Conservation (phyloP, 225 moss, liverwort and hornwort species). For the Polytrichum commune region DNA sequence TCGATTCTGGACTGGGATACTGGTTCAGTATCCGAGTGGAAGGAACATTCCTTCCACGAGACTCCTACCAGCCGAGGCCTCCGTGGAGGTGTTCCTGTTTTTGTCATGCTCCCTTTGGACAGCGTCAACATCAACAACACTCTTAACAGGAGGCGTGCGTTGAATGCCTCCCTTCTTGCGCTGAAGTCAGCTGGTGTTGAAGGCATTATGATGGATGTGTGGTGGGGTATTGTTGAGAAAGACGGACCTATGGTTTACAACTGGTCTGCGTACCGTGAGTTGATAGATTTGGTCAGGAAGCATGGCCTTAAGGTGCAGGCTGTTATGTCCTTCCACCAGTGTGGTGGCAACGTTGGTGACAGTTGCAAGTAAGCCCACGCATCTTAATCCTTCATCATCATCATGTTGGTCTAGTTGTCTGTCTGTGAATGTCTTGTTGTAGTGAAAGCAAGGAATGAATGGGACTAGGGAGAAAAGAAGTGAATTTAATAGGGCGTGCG, state of each 20-base stretch:
- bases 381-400: too few species aligned
- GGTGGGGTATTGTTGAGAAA: constrained; percentile 93
- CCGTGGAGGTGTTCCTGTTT: constrained; percentile 67
- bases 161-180: constrained; percentile 67
- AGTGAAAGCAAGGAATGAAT: too few species aligned
- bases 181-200: constrained; percentile 72
- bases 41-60: constrained; percentile 56
- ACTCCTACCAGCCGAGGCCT: constrained; percentile 65
- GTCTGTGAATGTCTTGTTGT: too few species aligned
- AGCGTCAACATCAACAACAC: constrained; percentile 68
- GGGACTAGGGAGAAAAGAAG: too few species aligned
- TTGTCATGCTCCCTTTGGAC: constrained; percentile 75
- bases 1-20: constrained; percentile 66
- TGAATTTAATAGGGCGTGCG: too few species aligned
- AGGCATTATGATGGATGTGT: constrained; percentile 89
- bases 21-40: constrained; percentile 39
- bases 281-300: constrained; percentile 56
- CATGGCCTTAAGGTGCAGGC: constrained; percentile 75
- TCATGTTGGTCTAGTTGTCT: too few species aligned
- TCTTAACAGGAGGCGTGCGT: constrained; percentile 53
- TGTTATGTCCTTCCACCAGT: constrained; percentile 87
- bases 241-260: constrained; percentile 62
- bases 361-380: constrained; percentile 55
- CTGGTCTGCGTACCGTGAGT: constrained; percentile 71
- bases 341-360: constrained; percentile 80